Percentiles rank a stretch among this genome's conserved stretches.
phyloP scores from a whole-genome alignment of 495 filamentous ascomycete genomes.

The Stereocaulon alpinum region DNA sequence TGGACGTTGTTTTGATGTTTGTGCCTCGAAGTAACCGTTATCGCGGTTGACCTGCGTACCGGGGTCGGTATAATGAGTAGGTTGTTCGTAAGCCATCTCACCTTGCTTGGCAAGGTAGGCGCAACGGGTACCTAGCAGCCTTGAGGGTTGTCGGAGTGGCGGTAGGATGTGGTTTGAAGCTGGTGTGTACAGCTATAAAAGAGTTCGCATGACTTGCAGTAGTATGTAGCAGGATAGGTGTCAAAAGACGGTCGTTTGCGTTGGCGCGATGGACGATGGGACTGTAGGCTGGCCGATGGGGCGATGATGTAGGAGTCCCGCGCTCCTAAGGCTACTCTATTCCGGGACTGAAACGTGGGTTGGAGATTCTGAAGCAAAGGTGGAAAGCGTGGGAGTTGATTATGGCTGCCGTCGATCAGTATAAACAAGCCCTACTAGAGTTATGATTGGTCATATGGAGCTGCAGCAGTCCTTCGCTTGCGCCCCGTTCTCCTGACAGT shows the following conservation, averaged over 20 bases:
- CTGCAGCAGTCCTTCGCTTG: neutral
- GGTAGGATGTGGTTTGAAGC: neutral
- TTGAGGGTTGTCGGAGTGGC: neutral
- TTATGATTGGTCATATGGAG: neutral
- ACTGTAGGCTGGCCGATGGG: neutral
- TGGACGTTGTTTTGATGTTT: constrained; percentile 9
- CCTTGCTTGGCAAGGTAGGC: constrained; percentile 9
- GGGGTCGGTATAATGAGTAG: constrained; percentile 14
- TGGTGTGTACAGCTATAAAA: neutral
- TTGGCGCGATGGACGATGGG: neutral
- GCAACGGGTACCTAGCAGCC: constrained; percentile 3
- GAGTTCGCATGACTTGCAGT: constrained; percentile 11
- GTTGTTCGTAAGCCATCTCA: constrained; percentile 20
- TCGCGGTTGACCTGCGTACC: constrained; percentile 5
- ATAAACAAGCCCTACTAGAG: neutral
- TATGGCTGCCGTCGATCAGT: neutral
- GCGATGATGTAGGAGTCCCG: constrained; percentile 11
- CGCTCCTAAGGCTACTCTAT: constrained; percentile 6
- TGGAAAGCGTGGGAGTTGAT: neutral
- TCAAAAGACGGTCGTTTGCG: neutral
- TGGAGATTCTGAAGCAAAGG: constrained; percentile 1
- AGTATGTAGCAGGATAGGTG: neutral
- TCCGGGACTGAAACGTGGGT: constrained; percentile 11
- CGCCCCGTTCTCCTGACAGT: neutral
- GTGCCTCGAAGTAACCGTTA: constrained; percentile 7